Percentiles rank a stretch among this genome's conserved stretches.
phyloP scores from a whole-genome alignment of 371 early-diverging fungal genomes.

The Mucor sp. region DNA sequence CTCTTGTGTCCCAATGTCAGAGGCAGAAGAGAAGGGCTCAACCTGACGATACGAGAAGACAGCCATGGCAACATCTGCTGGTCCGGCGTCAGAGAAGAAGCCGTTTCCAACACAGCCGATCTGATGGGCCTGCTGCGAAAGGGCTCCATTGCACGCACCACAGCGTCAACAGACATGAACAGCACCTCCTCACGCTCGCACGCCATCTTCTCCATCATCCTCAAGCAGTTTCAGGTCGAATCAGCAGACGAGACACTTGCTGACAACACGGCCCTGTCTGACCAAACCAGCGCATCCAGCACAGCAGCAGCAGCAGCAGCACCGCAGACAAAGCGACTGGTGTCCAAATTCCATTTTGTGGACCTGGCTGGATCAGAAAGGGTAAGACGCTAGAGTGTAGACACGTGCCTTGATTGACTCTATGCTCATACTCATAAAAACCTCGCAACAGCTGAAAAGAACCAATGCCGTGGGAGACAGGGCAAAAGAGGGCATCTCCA shows the following conservation, averaged over 20 bases:
- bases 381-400: conserved; percentile 46
- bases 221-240: conserved; percentile 50
- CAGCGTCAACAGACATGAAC: conserved; percentile 98
- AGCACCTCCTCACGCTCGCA: conserved; percentile 94
- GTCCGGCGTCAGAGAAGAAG: conserved; percentile 84
- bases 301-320: neutral
- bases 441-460: conserved; percentile 67
- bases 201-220: conserved; percentile 93
- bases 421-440: too few species aligned
- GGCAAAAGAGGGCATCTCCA: conserved; percentile 97
- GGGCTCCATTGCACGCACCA: conserved; percentile 85
- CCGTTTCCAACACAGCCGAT: conserved; percentile 68
- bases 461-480: conserved; percentile 94
- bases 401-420: too few species aligned
- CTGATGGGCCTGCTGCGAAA: conserved; percentile 66
- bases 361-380: conserved; percentile 99
- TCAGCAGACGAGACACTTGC: neutral
- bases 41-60: conserved; percentile 84
- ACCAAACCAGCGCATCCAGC: neutral
- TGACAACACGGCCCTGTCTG: neutral
- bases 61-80: conserved; percentile 86
- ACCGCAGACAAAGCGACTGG: neutral
- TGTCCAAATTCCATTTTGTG: conserved; percentile 96
- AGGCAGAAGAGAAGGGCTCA: conserved; percentile 61
- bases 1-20: conserved; percentile 64